Evolutionary conservation across 306 rosid species (phyloP), one percentile per base, ranked within the genome.

Genomic region (Cicer bijugum): DNA sequence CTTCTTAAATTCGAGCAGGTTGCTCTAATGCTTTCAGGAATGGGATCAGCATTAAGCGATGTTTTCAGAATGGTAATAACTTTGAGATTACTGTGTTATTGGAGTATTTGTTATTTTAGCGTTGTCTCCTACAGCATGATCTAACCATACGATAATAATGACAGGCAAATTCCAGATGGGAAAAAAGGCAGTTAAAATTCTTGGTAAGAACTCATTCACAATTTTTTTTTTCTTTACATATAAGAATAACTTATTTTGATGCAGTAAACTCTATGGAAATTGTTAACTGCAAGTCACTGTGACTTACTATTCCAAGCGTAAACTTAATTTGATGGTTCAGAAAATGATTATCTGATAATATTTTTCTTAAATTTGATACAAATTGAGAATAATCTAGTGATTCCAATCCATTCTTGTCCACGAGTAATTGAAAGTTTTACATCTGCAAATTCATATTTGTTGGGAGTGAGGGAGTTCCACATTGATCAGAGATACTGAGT

Each of bases 121-220:
- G 46, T n/a, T 69, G 28, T 46, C 60, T 55, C 19, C 8, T 38
- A 35, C 82, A 76, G 74, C 55, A 53, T 61, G 44, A 76, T 71
- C 23, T 33, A 66, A 69, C 6, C 46, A 17, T 45, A 12, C 33
- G 66, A 59, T 43, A 53, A 52, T 11, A 62, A 70, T 75, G 82
- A 35, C 91, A 94, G 99, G 99, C 99, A 61, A 89, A 87, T 85
- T 55, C 90, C 33, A 79, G 99, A 20, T 94, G 99, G 99, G 92
- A 91, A 56, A 91, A 91, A 90, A 86, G 97, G 87, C 99, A 94
- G 80, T 88, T 92, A 67, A 88, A 85, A 78, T 96, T 91, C 77
- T 72, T 89, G 91, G 99, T 94, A 86, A 17, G 82, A 75, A 75
- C 57, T 83, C 80, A 10, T 44, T 71, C 48, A 12, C 62, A 33